These are phyloP conservation scores for Sicyos baderoa DNA, from an alignment of 306 rosid genomes.

Conservation along the genomic window DNA sequence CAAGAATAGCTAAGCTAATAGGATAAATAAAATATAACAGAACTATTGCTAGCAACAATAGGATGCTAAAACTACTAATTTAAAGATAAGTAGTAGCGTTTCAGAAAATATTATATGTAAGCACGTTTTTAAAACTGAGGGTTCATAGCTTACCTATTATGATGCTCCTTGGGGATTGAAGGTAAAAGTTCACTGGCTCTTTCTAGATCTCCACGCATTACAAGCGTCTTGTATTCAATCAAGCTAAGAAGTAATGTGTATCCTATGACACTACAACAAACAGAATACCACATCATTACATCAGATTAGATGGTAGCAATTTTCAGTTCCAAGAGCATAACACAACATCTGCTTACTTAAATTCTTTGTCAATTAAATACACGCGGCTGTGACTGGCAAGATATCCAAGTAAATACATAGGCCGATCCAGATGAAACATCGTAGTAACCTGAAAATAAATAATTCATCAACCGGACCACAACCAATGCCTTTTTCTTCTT, in stretches of 20 bases:
- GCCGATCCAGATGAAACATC: slow-evolving; percentile 97
- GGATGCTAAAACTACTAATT: background rate
- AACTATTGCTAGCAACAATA: background rate
- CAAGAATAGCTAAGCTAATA: too few species aligned
- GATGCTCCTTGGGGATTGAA: slow-evolving; percentile 82
- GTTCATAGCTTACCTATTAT: slow-evolving; percentile 48
- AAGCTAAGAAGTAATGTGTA: slow-evolving; percentile 88
- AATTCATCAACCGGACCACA: slow-evolving; percentile 24
- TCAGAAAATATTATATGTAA: background rate
- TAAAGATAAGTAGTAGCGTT: background rate
- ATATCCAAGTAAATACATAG: slow-evolving; percentile 98
- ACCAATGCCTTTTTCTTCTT: background rate
- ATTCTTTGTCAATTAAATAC: slow-evolving; percentile 86
- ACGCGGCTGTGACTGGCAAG: slow-evolving; percentile 89
- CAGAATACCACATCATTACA: slow-evolving; percentile 7
- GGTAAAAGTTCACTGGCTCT: slow-evolving; percentile 71
- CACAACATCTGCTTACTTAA: slow-evolving; percentile 50
- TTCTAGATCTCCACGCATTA: slow-evolving; percentile 92
- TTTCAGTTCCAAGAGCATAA: slow-evolving; percentile 19
- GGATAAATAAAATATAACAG: too few species aligned
- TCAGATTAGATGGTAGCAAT: slow-evolving; percentile 23
- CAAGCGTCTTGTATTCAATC: slow-evolving; percentile 97
- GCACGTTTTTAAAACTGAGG: background rate
- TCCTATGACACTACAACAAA: slow-evolving; percentile 64
- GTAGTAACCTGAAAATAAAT: slow-evolving; percentile 76